A percentile compares a stretch with the other conserved stretches of the same genome.
These are phyloP conservation scores for Termitomyces titanicus DNA, from an alignment of 768 basidiomycete genomes.

Conservation along the genomic window DNA sequence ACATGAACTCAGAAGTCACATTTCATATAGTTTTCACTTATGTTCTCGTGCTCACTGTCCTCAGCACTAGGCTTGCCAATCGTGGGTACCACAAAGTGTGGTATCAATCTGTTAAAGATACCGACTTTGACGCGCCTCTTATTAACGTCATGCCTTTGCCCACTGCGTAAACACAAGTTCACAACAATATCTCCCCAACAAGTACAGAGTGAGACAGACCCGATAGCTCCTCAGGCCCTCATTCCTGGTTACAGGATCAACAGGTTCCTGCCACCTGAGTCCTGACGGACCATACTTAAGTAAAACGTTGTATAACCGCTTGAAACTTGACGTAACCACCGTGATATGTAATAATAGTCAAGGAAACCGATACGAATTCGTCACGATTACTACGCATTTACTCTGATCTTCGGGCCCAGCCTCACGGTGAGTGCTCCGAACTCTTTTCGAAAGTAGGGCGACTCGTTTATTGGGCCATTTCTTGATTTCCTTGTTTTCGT, in stretches of 20 bases:
- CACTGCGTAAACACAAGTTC: too few species aligned
- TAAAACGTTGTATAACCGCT: not conserved
- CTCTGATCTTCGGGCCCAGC: too few species aligned
- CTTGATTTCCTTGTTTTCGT: too few species aligned
- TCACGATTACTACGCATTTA: too few species aligned
- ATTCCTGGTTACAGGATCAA: not conserved
- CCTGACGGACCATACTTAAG: too few species aligned
- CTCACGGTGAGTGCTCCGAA: too few species aligned
- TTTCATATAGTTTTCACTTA: slow-evolving; percentile 32
- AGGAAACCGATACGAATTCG: too few species aligned
- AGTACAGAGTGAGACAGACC: too few species aligned
- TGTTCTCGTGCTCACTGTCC: slow-evolving; percentile 22
- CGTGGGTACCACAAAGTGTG: slow-evolving; percentile 33
- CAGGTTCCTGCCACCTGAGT: not conserved
- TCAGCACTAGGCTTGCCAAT: slow-evolving; percentile 25
- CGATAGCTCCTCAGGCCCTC: slow-evolving; percentile 3
- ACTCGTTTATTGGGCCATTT: too few species aligned
- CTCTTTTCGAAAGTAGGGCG: too few species aligned
- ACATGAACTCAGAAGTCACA: not conserved
- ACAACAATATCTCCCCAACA: slow-evolving; percentile 5
- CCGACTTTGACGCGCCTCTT: slow-evolving; percentile 26
- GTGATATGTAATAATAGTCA: too few species aligned
- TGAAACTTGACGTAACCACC: too few species aligned
- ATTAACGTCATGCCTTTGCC: slow-evolving; percentile 5
- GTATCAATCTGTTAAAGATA: slow-evolving; percentile 29